Evolutionary conservation across 2,329 filamentous ascomycete genomes (phyloP).

Genomic region (Lachnellula subtilissima): DNA sequence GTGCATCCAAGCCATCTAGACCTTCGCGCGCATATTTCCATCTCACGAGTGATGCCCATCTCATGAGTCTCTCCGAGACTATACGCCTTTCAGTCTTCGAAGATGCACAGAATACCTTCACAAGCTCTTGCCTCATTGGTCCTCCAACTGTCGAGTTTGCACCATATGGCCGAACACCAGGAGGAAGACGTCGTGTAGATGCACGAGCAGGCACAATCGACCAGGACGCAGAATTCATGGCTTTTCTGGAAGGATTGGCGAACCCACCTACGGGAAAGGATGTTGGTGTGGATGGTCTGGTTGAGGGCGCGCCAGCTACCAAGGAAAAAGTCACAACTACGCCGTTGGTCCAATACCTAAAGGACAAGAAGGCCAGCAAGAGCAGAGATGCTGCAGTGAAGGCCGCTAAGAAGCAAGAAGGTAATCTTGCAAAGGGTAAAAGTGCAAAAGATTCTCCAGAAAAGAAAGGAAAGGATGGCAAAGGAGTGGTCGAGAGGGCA

Average conservation of each 20-base stretch:
- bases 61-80: constrained; percentile 62
- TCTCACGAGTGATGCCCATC: constrained; percentile 64
- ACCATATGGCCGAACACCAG: constrained; percentile 77
- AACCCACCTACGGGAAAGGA: constrained; percentile 55
- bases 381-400: constrained; percentile 52
- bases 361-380: constrained; percentile 83
- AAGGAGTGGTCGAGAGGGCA: constrained; percentile 55
- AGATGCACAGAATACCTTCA: constrained; percentile 74
- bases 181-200: constrained; percentile 70
- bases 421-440: constrained; percentile 48
- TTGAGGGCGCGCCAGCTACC: constrained; percentile 19
- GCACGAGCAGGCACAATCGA: constrained; percentile 91
- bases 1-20: constrained; percentile 77
- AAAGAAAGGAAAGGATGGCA: constrained; percentile 57
- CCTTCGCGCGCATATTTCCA: constrained; percentile 81
- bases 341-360: constrained; percentile 82
- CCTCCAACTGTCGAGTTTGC: constrained; percentile 78
- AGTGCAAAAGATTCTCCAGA: constrained; percentile 48
- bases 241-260: constrained; percentile 82
- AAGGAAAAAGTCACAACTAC: constrained; percentile 69
- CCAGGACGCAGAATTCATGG: constrained; percentile 92
- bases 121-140: constrained; percentile 67
- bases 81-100: constrained; percentile 69
- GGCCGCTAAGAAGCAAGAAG: constrained; percentile 46
- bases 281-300: constrained; percentile 38